Evolutionary conservation across 2,329 filamentous ascomycete genomes (phyloP).

Genomic region (Parasarocladium wereldwijsianum): DNA sequence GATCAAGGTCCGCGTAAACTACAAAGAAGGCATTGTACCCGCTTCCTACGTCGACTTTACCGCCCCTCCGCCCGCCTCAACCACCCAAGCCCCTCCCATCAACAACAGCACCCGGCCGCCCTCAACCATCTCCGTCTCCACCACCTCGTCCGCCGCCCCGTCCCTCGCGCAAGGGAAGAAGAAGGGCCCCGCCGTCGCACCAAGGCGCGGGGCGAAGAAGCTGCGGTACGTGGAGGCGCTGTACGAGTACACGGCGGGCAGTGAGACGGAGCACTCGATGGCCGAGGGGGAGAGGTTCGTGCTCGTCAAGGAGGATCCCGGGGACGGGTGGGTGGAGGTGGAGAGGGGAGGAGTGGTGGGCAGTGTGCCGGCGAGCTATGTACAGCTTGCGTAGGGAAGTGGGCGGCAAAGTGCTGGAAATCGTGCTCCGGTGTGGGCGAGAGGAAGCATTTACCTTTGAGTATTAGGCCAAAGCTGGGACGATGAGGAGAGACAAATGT

Average conservation of each 20-base stretch:
- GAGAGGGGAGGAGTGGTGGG: constrained; percentile 76
- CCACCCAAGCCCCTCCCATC: constrained; percentile 10
- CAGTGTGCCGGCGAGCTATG: constrained; percentile 89
- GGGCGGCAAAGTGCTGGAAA: neutral
- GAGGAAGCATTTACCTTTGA: too few species aligned
- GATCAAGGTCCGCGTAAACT: constrained; percentile 66
- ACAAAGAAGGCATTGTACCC: constrained; percentile 74
- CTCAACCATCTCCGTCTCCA: constrained; percentile 65
- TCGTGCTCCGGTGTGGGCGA: too few species aligned
- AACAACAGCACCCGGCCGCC: constrained; percentile 39
- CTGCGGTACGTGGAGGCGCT: constrained; percentile 84
- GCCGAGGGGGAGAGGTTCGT: constrained; percentile 82
- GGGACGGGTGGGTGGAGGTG: constrained; percentile 94
- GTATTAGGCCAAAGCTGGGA: too few species aligned
- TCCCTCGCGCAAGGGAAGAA: constrained; percentile 44
- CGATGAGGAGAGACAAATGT: too few species aligned
- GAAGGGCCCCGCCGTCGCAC: constrained; percentile 83
- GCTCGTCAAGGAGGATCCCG: constrained; percentile 70
- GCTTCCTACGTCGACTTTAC: constrained; percentile 67
- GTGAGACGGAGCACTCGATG: constrained; percentile 82
- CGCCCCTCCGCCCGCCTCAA: constrained; percentile 26
- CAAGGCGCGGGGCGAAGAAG: constrained; percentile 82
- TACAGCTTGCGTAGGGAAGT: constrained; percentile 50
- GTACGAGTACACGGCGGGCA: constrained; percentile 81
- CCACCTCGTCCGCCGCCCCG: constrained; percentile 17